A percentile compares a stretch with the other conserved stretches of the same genome.
phyloP scores from a whole-genome alignment of 495 filamentous ascomycete genomes.

The Penicillium cosmopolitanum region DNA sequence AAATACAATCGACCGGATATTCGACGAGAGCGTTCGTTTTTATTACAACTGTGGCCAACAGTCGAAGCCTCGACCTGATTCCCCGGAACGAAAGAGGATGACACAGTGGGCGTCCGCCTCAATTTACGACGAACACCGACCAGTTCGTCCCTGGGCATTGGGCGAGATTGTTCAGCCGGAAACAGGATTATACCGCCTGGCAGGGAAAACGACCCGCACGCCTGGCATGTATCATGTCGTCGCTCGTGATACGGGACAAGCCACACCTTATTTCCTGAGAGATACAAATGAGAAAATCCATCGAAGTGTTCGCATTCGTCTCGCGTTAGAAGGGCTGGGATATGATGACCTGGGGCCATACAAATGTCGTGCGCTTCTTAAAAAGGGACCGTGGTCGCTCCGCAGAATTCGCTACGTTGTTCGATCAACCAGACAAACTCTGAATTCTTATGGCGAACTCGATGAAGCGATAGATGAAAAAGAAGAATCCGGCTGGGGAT shows the following conservation, averaged over 20 bases:
- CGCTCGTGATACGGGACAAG: slow-evolving; percentile 50
- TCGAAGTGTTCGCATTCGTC: slow-evolving; percentile 59
- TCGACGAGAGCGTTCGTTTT: slow-evolving; percentile 47
- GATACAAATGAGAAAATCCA: slow-evolving; percentile 70
- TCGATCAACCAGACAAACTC: not conserved
- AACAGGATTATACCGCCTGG: slow-evolving; percentile 53
- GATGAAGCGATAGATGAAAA: slow-evolving; percentile 30
- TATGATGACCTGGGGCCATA: slow-evolving; percentile 58
- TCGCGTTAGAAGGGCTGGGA: slow-evolving; percentile 58
- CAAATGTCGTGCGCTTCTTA: slow-evolving; percentile 51
- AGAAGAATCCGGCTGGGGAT: slow-evolving; percentile 47
- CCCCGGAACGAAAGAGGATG: slow-evolving; percentile 17
- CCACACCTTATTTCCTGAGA: slow-evolving; percentile 47
- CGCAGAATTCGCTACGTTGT: slow-evolving; percentile 11
- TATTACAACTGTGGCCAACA: slow-evolving; percentile 39
- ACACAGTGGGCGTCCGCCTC: slow-evolving; percentile 48
- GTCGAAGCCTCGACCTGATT: slow-evolving; percentile 5
- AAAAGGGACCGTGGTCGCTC: slow-evolving; percentile 40
- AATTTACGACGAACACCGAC: slow-evolving; percentile 51
- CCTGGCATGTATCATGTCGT: slow-evolving; percentile 62
- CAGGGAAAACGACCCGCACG: slow-evolving; percentile 55
- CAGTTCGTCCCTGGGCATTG: slow-evolving; percentile 61
- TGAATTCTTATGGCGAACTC: slow-evolving; percentile 10
- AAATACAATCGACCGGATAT: slow-evolving; percentile 55
- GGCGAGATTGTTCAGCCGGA: slow-evolving; percentile 55